phyloP scores from a whole-genome alignment of 176 grass and related monocot species.

The Zea luxurians region DNA sequence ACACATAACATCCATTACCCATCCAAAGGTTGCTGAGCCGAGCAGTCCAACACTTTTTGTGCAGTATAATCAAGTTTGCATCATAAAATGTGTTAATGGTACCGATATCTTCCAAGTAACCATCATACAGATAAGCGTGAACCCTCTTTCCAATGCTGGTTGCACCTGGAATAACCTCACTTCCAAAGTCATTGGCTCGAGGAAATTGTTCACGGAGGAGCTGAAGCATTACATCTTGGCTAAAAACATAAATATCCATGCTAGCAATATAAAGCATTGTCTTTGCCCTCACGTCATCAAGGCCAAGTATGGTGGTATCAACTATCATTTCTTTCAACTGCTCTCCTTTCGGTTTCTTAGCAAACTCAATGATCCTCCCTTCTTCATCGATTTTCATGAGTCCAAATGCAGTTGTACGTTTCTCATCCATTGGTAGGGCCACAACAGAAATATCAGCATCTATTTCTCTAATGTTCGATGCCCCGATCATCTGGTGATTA shows the following conservation, averaged over 20 bases:
- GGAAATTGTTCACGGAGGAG: constrained; percentile 82
- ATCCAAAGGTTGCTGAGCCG: too few relatives aligned
- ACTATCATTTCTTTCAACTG: constrained; percentile 90
- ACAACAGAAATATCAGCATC: constrained; percentile 92
- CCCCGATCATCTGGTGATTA: too few relatives aligned
- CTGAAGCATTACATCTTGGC: constrained; percentile 88
- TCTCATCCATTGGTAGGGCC: constrained; percentile 85
- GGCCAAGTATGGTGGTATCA: constrained; percentile 91
- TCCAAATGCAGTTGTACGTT: constrained; percentile 86
- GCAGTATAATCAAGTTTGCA: constrained; percentile 52
- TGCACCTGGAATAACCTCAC: constrained; percentile 98
- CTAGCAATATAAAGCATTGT: constrained; percentile 96
- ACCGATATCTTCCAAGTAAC: constrained; percentile 99
- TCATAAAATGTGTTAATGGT: constrained; percentile 88
- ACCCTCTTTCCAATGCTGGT: constrained; percentile 88
- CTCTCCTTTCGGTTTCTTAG: constrained; percentile 96
- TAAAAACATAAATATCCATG: constrained; percentile 98
- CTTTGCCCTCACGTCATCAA: constrained; percentile 70
- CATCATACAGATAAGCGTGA: constrained; percentile 96
- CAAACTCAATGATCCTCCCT: constrained; percentile 81
- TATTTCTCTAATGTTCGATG: constrained; percentile 49
- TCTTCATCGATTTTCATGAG: constrained; percentile 98
- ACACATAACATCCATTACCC: too few relatives aligned
- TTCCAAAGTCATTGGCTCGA: constrained; percentile 93
- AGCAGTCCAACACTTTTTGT: too few relatives aligned